Conservation (phyloP, 2,329 filamentous ascomycete species). For the Clarireedia hainanense region DNA sequence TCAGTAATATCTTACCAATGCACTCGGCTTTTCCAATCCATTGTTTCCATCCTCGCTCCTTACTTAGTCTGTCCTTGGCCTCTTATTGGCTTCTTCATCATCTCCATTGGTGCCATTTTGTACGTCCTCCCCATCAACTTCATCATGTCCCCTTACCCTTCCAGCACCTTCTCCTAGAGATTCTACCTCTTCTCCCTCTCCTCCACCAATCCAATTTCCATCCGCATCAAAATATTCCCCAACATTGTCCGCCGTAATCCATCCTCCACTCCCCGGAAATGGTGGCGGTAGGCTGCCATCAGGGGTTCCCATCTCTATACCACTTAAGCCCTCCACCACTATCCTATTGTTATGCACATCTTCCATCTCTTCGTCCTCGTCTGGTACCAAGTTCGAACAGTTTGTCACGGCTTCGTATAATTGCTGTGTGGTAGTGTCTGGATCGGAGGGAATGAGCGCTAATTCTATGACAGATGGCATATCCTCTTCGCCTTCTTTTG, state of each 20-base stretch:
- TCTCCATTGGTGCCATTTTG: constrained; percentile 35
- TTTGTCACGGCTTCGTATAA: constrained; percentile 60
- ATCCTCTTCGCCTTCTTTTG: constrained; percentile 47
- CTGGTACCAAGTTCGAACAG: constrained; percentile 71
- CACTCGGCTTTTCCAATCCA: background rate
- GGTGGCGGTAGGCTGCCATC: constrained; percentile 53
- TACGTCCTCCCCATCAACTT: constrained; percentile 37
- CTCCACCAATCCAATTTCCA: constrained; percentile 63
- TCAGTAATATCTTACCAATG: too few relatives aligned
- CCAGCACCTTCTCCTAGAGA: constrained; percentile 58
- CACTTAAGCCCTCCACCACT: constrained; percentile 49
- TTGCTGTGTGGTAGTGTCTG: constrained; percentile 21
- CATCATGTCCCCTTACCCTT: constrained; percentile 45
- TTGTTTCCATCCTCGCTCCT: background rate
- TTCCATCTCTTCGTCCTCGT: constrained; percentile 50
- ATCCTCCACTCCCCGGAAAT: constrained; percentile 66
- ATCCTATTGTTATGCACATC: constrained; percentile 38
- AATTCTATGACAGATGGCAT: constrained; percentile 61
- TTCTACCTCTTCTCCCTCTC: constrained; percentile 26
- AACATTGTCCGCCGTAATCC: constrained; percentile 91
- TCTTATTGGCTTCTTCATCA: constrained; percentile 15
- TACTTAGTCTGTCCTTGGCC: background rate
- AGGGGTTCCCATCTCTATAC: constrained; percentile 41
- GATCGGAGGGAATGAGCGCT: constrained; percentile 47
- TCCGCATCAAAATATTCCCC: constrained; percentile 74